Base-by-base conservation (phyloP, 1,284 basidiomycete genomes). In the Gymnopus androsaceus region DNA sequence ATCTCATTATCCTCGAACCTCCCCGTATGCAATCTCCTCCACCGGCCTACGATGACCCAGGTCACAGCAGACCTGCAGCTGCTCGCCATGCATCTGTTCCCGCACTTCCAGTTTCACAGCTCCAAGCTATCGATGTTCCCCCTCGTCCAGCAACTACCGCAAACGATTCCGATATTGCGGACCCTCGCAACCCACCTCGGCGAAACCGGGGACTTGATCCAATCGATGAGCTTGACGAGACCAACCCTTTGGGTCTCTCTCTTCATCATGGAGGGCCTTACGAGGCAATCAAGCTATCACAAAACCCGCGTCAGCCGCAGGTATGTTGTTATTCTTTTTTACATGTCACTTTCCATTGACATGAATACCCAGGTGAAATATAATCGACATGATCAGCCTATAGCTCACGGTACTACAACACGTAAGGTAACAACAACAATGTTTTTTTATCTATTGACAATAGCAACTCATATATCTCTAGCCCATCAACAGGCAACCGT, bases 141-240 rank as follows among this genome's bases (percentile, higher is more conserved):
- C 25, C 38, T 11, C 55, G 40, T 46, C 40, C 55, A 6, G 40
- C 30, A 27, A 54, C 50, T 4, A 52, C 44, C 19, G 44, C 27
- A 5, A 41, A 41, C 17, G 40, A 27, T 36, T 45, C 51, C 17
- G 25, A n/a, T 33, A 21, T 46, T 3, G 42, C 37, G 28, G 36
- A 40, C 34, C n/a, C 34, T 54, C 44, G 46, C 25, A 60, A 61
- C 47, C 62, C 51, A 21, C 56, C 56, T 45, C 60, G 53, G 17
- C 59, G 46, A 45, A 67, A 63, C 42, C 68, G 59, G 56, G 77
- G 81, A 54, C 74, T 90, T 47, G 88, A 90, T 69, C 77, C 78
- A 27, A 86, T 90, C 58, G 88, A 90, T 63, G 85, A 89, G 67
- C 68, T 90, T 37, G 88, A 91, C 64, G 86, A 88, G 66, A 81